phyloP scores from a whole-genome alignment of 768 basidiomycete genomes.

The Mycena chlorophos region DNA sequence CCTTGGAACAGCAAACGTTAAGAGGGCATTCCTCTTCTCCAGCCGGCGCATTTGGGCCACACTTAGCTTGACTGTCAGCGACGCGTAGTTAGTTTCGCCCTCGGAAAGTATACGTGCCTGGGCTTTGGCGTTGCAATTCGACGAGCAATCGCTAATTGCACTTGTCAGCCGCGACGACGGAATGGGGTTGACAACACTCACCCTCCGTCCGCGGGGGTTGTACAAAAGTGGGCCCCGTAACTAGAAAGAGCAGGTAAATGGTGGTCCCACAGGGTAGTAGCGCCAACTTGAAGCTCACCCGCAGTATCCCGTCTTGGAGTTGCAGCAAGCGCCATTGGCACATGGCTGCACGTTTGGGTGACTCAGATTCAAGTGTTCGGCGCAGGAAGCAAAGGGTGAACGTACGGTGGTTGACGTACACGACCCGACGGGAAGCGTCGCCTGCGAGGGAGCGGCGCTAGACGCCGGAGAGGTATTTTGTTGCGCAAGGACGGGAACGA shows the following conservation, averaged over 20 bases:
- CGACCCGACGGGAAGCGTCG: conserved; percentile 26
- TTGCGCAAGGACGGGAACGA: not conserved
- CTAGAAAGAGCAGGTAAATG: conserved; percentile 1
- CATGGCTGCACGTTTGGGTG: conserved; percentile 26
- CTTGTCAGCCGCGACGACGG: too few species aligned
- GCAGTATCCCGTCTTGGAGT: conserved; percentile 27
- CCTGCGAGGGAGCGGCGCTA: conserved; percentile 15
- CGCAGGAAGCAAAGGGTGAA: too few species aligned
- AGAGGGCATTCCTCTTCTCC: conserved; percentile 11
- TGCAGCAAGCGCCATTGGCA: conserved; percentile 29
- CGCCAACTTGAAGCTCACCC: conserved; percentile 25
- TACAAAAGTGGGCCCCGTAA: conserved; percentile 21
- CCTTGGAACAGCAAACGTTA: conserved; percentile 7
- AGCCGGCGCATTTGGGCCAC: conserved; percentile 9
- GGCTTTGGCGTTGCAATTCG: conserved; percentile 13
- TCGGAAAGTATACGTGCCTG: too few species aligned
- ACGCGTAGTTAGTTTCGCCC: too few species aligned
- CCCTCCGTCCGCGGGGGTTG: not conserved
- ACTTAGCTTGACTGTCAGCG: too few species aligned
- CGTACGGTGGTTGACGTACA: conserved; percentile 4
- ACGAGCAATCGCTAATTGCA: conserved; percentile 13
- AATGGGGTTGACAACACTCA: too few species aligned
- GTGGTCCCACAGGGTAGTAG: not conserved
- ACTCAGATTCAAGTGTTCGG: too few species aligned
- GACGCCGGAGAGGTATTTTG: not conserved